These are phyloP conservation scores for Zarea fungicola DNA, from an alignment of 2,329 filamentous ascomycete genomes.

Conservation along the genomic window DNA sequence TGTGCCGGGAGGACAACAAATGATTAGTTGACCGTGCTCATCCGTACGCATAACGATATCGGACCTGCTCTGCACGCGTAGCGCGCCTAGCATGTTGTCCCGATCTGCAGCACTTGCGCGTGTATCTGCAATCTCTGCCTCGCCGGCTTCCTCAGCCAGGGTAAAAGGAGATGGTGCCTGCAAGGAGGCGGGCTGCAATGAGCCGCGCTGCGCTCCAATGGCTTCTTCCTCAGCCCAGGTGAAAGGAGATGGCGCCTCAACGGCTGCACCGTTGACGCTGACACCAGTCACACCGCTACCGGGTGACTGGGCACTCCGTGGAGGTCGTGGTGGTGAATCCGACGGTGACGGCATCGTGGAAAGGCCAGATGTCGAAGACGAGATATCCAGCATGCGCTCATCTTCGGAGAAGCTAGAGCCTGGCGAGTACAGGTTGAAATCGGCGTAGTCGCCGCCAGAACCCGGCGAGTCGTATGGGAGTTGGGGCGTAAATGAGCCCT, in stretches of 20 bases:
- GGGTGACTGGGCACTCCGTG: neutral
- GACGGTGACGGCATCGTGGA: slow-evolving; percentile 10
- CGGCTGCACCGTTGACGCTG: neutral
- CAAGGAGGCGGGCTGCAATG: too few species aligned
- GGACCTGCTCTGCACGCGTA: slow-evolving; percentile 3
- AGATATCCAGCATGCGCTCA: slow-evolving; percentile 34
- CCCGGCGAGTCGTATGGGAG: slow-evolving; percentile 36
- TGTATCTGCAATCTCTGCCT: neutral
- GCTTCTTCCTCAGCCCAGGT: slow-evolving; percentile 5
- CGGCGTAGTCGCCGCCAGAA: slow-evolving; percentile 37
- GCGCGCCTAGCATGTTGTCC: neutral
- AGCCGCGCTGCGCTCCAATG: too few species aligned
- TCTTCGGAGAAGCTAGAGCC: slow-evolving; percentile 44
- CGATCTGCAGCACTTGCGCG: neutral
- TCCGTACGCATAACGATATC: slow-evolving; percentile 10
- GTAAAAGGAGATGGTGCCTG: slow-evolving; percentile 10
- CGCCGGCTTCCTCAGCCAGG: slow-evolving; percentile 3
- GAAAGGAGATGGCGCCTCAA: slow-evolving; percentile 6
- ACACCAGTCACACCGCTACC: neutral
- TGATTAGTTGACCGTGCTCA: slow-evolving; percentile 10
- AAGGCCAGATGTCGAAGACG: slow-evolving; percentile 14
- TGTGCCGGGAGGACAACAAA: slow-evolving; percentile 13
- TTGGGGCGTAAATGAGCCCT: slow-evolving; percentile 12
- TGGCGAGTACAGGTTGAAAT: slow-evolving; percentile 54
- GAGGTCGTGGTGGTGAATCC: slow-evolving; percentile 9